These are phyloP conservation scores for Coemansia sp. DNA, from an alignment of 192 early-diverging fungal genomes.

Conservation along the genomic window DNA sequence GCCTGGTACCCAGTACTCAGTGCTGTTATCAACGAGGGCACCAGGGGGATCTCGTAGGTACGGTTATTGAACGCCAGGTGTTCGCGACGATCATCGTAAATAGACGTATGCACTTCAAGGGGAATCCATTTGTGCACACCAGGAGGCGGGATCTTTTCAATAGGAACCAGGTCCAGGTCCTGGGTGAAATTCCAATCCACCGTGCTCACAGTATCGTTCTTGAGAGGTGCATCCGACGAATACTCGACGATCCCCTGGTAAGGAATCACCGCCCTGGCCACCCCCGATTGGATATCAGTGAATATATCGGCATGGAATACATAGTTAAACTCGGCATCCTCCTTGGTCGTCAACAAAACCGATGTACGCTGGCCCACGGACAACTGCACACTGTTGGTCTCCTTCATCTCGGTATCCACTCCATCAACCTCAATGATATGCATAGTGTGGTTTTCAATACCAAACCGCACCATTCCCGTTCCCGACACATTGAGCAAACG, in stretches of 20 bases:
- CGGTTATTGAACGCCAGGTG: slow-evolving; percentile 76
- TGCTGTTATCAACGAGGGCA: slow-evolving; percentile 66
- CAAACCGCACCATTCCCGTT: slow-evolving; percentile 67
- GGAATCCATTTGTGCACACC: slow-evolving; percentile 45
- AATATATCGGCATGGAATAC: slow-evolving; percentile 66
- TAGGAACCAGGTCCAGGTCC: slow-evolving; percentile 59
- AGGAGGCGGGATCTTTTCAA: slow-evolving; percentile 34
- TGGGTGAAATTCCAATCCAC: slow-evolving; percentile 52
- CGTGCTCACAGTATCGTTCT: slow-evolving; percentile 20
- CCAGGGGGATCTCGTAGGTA: slow-evolving; percentile 59
- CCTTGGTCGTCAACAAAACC: slow-evolving; percentile 72
- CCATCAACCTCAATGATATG: slow-evolving; percentile 82
- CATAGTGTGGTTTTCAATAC: slow-evolving; percentile 75
- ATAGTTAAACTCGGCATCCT: slow-evolving; percentile 60
- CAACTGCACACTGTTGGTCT: slow-evolving; percentile 55
- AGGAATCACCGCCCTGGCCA: slow-evolving; percentile 32
- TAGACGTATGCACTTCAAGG: slow-evolving; percentile 59
- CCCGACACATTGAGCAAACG: slow-evolving; percentile 76
- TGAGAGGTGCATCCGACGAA: slow-evolving; percentile 14
- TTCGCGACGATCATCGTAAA: slow-evolving; percentile 67
- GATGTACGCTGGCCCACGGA: slow-evolving; percentile 76
- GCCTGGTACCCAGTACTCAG: slow-evolving; percentile 58
- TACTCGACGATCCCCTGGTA: slow-evolving; percentile 42
- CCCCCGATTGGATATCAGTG: slow-evolving; percentile 41
- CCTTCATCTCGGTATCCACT: slow-evolving; percentile 57